phyloP scores from a whole-genome alignment of 257 asterid genomes.

The Solanum chmielewskii region DNA sequence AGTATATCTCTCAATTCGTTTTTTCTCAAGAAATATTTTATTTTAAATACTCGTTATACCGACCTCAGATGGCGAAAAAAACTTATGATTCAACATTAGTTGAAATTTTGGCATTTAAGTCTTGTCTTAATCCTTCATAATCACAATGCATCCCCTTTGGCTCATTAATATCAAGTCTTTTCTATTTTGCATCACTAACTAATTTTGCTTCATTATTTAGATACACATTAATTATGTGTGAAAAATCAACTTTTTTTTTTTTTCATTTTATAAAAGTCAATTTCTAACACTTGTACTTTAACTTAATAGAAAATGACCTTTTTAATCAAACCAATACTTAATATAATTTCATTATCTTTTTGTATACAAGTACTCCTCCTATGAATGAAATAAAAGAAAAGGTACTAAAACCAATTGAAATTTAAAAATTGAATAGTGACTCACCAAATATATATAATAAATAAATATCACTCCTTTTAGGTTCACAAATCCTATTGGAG shows the following conservation, averaged over 20 bases:
- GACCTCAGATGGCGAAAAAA: accelerated
- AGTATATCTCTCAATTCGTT: no score
- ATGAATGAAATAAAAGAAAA: not conserved
- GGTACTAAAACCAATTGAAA: not conserved
- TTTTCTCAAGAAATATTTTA: not conserved
- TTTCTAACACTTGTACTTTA: not conserved
- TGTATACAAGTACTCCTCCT: not conserved
- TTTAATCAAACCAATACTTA: not conserved
- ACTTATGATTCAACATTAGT: no score
- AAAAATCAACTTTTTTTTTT: not conserved
- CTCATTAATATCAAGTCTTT: not conserved
- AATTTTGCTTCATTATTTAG: not conserved
- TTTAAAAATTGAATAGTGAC: not conserved
- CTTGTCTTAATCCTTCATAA: not conserved
- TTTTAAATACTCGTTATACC: not conserved
- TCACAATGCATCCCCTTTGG: not conserved
- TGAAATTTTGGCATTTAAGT: not conserved
- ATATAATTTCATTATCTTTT: not conserved
- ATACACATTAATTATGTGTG: not conserved
- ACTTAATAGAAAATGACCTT: not conserved
- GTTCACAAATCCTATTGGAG: not conserved
- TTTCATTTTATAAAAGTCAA: not conserved
- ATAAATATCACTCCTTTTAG: not conserved
- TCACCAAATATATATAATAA: not conserved
- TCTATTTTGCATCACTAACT: not conserved